phyloP scores from a whole-genome alignment of 306 rosid species.

The Carpinus viminea region DNA sequence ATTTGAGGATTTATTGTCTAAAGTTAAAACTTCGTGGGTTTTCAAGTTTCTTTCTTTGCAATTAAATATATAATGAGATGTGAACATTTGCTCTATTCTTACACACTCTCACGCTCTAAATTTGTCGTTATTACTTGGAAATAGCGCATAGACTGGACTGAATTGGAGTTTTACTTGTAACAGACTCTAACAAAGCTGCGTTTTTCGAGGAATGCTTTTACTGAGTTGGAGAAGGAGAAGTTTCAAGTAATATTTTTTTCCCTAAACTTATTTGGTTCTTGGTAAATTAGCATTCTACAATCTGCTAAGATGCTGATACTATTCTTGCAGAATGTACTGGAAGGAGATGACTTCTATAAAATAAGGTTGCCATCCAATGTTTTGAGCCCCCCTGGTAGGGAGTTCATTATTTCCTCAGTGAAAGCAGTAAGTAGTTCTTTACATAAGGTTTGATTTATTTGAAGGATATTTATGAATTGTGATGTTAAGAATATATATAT shows the following conservation, averaged over 20 bases:
- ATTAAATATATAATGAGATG: neutral
- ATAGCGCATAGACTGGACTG: constrained; percentile 1
- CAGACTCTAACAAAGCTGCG: constrained; percentile 97
- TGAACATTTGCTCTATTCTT: neutral
- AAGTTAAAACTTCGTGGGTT: neutral
- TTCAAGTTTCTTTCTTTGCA: neutral
- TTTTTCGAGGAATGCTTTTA: constrained; percentile 68
- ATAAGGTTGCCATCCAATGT: constrained; percentile 87
- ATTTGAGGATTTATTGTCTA: neutral
- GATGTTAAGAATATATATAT: no score
- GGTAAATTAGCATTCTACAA: constrained; percentile 3
- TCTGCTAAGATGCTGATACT: constrained; percentile 16
- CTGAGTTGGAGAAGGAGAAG: constrained; percentile 55
- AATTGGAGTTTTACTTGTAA: constrained; percentile 31
- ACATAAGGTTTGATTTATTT: no score
- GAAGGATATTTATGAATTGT: neutral
- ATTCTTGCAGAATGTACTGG: constrained; percentile 56
- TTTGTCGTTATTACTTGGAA: neutral
- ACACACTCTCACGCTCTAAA: neutral
- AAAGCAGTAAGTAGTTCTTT: constrained; percentile 66
- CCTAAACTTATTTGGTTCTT: neutral
- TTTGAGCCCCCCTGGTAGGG: constrained; percentile 66
- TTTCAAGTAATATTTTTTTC: constrained; percentile 50
- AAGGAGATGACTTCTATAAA: constrained; percentile 79
- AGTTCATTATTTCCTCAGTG: constrained; percentile 70